Evolutionary conservation across 495 filamentous ascomycete genomes (phyloP).

Genomic region (Neurospora sp.): DNA sequence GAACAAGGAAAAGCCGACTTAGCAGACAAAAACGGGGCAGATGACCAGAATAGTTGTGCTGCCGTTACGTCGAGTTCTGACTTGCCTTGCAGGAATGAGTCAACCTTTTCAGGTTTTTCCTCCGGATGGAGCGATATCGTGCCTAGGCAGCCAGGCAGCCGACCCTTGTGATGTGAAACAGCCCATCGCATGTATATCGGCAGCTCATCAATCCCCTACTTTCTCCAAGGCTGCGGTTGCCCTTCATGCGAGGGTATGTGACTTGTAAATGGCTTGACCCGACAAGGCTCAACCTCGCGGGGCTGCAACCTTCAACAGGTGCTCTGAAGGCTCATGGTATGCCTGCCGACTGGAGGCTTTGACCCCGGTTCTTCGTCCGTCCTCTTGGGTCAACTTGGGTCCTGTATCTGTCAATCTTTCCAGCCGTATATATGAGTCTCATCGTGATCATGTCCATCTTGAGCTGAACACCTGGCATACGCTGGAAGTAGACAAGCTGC

Average conservation of each 20-base stretch:
- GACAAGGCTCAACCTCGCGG: neutral
- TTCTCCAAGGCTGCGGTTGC: neutral
- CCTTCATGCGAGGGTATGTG: neutral
- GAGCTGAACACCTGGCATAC: neutral
- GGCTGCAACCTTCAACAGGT: neutral
- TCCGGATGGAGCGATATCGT: neutral
- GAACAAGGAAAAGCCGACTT: neutral
- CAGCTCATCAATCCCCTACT: neutral
- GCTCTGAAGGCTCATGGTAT: neutral
- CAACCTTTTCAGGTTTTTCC: neutral
- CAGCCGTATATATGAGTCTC: neutral
- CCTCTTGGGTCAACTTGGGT: neutral
- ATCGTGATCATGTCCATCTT: neutral
- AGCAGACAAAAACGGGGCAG: neutral
- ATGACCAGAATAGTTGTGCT: neutral
- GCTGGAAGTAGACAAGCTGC: neutral
- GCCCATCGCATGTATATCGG: slow-evolving; percentile 2
- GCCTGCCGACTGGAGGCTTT: neutral
- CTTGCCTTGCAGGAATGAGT: neutral
- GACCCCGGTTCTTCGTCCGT: neutral
- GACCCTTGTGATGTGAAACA: slow-evolving; percentile 2
- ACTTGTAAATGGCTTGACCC: neutral
- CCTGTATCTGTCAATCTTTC: neutral
- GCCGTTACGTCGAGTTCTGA: neutral
- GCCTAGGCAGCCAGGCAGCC: neutral